Evolutionary conservation across 2,329 filamentous ascomycete species (phyloP).

Genomic region (Lecanicillium sp.): DNA sequence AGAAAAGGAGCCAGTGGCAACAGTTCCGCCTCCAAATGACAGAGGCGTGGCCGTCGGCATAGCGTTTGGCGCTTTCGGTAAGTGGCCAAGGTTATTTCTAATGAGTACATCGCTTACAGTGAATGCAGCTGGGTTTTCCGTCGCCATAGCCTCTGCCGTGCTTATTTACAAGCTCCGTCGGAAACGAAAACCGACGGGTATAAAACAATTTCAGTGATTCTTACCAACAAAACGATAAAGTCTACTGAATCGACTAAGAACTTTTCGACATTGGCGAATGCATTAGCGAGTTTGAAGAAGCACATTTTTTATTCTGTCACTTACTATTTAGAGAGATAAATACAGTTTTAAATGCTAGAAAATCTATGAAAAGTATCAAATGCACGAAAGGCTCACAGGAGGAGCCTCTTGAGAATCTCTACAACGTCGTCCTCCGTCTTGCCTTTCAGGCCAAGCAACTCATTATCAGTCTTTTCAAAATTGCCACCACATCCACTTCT

Average conservation of each 20-base stretch:
- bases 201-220: constrained; percentile 1
- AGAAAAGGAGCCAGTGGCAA: not conserved
- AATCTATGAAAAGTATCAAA: no score
- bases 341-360: no score
- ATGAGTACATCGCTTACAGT: not conserved
- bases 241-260: no score
- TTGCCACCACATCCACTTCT: constrained; percentile 22
- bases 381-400: constrained; percentile 6
- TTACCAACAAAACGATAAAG: no score
- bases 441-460: constrained; percentile 34
- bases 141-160: not conserved
- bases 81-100: not conserved
- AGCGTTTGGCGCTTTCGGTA: constrained; percentile 1
- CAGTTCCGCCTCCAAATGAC: not conserved
- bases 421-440: constrained; percentile 31
- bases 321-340: no score
- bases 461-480: constrained; percentile 31
- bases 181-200: not conserved
- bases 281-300: no score
- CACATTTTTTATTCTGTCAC: no score
- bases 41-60: not conserved
- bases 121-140: not conserved
- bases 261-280: no score
- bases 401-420: constrained; percentile 16
- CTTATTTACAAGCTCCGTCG: constrained; percentile 1